These are phyloP conservation scores for Nakaseomyces kungkrabaensis DNA, from an alignment of 1,139 yeast species.

Conservation along the genomic window DNA sequence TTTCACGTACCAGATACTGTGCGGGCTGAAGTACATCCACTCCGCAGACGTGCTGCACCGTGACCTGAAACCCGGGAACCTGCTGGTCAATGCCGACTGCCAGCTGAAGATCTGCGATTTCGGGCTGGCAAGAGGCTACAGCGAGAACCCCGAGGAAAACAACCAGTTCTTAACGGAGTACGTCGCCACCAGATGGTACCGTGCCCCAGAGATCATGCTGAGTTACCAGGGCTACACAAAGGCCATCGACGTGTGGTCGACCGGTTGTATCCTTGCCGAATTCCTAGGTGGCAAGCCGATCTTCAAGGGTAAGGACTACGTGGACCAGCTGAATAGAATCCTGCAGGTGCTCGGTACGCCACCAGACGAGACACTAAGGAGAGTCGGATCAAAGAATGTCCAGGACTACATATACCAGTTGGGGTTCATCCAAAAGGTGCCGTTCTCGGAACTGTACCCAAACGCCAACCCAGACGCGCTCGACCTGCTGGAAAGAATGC, in stretches of 20 bases:
- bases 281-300: conserved; percentile 85
- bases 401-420: conserved; percentile 84
- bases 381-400: conserved; percentile 83
- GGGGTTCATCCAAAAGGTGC: conserved; percentile 74
- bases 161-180: conserved; percentile 91
- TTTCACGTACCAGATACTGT: conserved; percentile 81
- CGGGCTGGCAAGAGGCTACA: conserved; percentile 93
- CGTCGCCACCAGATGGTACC: conserved; percentile 96
- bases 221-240: conserved; percentile 88
- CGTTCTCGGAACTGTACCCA: conserved; percentile 67
- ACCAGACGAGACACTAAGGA: conserved; percentile 64
- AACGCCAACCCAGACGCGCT: conserved; percentile 79
- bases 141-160: conserved; percentile 73
- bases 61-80: conserved; percentile 88
- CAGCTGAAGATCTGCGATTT: conserved; percentile 94
- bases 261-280: conserved; percentile 93
- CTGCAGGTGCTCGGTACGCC: conserved; percentile 86
- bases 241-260: conserved; percentile 96
- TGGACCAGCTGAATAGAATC: conserved; percentile 87
- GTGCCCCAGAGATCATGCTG: conserved; percentile 96
- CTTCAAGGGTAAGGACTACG: conserved; percentile 90
- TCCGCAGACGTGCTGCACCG: conserved; percentile 93
- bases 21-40: conserved; percentile 90
- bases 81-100: conserved; percentile 91
- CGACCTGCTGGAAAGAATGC: conserved; percentile 71